These are phyloP conservation scores for Trifolium fragiferum DNA, from an alignment of 306 rosid species.

Conservation along the genomic window DNA sequence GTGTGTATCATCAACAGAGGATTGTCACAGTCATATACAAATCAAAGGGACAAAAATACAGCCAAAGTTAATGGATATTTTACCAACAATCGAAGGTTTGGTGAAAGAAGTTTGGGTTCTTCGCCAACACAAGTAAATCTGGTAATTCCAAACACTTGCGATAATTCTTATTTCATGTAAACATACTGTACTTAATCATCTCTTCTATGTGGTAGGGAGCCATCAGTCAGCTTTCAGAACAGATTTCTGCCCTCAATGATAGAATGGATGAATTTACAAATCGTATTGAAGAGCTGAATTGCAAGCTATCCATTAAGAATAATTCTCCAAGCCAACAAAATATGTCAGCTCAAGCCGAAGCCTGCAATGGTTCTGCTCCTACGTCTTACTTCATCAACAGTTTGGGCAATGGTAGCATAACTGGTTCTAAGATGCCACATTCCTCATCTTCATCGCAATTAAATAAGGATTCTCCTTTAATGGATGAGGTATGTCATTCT, in stretches of 20 bases:
- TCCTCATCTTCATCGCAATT: slow-evolving; percentile 81
- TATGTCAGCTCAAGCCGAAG: slow-evolving; percentile 71
- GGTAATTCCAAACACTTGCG: slow-evolving; percentile 48
- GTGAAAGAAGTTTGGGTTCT: slow-evolving; percentile 69
- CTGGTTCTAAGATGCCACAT: slow-evolving; percentile 69
- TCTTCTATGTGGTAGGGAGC: slow-evolving; percentile 53
- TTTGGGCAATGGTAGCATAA: slow-evolving; percentile 70
- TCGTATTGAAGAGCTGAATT: slow-evolving; percentile 84
- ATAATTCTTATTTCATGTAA: slow-evolving; percentile 16
- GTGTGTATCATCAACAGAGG: slow-evolving; percentile 63
- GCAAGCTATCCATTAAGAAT: slow-evolving; percentile 63
- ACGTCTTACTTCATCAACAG: slow-evolving; percentile 73
- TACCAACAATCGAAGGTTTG: slow-evolving; percentile 59
- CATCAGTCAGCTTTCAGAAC: slow-evolving; percentile 80
- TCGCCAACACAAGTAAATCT: slow-evolving; percentile 56
- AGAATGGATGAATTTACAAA: slow-evolving; percentile 94
- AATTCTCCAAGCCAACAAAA: slow-evolving; percentile 80
- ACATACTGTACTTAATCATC: slow-evolving; percentile 28
- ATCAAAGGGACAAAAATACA: slow-evolving; percentile 76
- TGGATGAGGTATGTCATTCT: slow-evolving; percentile 74
- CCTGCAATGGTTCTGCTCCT: slow-evolving; percentile 85
- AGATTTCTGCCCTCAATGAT: slow-evolving; percentile 88
- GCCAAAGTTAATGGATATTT: slow-evolving; percentile 60
- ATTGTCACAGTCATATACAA: slow-evolving; percentile 83
- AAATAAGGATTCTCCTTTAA: slow-evolving; percentile 67